These are phyloP conservation scores for Aspergillus sp. DNA, from an alignment of 2,329 filamentous ascomycete genomes.

Conservation along the genomic window DNA sequence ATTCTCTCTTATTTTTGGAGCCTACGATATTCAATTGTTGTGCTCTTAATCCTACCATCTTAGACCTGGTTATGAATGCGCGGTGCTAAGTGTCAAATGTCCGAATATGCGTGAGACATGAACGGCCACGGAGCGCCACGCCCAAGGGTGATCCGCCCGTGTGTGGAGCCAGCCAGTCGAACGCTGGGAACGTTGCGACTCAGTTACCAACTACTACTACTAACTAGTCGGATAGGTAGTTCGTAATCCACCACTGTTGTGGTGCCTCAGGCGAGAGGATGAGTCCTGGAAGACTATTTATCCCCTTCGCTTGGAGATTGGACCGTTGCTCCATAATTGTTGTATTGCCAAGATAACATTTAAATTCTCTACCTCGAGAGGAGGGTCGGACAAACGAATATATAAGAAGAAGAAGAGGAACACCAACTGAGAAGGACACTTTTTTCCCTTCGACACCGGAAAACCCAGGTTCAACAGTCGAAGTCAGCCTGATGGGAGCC, in stretches of 20 bases:
- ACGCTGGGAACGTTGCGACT: conserved; percentile 1
- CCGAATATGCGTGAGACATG: conserved; percentile 11
- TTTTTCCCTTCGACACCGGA: too few relatives aligned
- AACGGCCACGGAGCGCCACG: conserved; percentile 3
- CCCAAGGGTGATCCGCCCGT: conserved; percentile 2
- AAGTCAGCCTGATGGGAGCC: not conserved
- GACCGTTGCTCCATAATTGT: not conserved
- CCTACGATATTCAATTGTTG: not conserved
- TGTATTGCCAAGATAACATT: not conserved
- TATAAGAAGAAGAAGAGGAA: not conserved
- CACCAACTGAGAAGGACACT: too few relatives aligned
- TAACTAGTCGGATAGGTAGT: not conserved
- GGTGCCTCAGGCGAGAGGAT: not conserved
- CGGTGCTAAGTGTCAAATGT: not conserved
- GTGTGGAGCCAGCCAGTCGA: conserved; percentile 3
- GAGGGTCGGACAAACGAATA: not conserved
- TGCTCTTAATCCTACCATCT: not conserved
- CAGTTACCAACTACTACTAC: not conserved
- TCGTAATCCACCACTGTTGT: not conserved
- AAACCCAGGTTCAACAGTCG: too few relatives aligned
- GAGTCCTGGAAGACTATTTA: not conserved
- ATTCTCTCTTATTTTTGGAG: too few relatives aligned
- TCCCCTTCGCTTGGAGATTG: not conserved
- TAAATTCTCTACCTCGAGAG: not conserved
- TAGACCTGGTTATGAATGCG: too few relatives aligned